Evolutionary conservation across 2,329 filamentous ascomycete genomes (phyloP), one percentile per base, ranked within the genome.

Genomic region (Fusarium albosuccineum): DNA sequence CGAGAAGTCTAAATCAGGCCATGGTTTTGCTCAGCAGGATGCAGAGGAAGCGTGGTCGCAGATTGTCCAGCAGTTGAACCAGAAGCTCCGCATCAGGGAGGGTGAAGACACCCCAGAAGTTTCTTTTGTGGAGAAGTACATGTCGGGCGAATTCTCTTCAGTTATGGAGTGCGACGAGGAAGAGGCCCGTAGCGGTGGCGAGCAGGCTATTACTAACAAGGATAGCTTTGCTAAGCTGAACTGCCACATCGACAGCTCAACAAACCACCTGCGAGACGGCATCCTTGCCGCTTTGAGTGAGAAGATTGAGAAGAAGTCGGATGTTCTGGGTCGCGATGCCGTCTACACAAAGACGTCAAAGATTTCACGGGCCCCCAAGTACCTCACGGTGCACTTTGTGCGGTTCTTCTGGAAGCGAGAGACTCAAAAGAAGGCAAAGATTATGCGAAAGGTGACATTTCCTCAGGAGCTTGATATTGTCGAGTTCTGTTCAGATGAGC

Each of bases 41-140:
- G 96, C 96, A 1, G 96, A 99, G 79, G 96, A 99, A 79, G 96
- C 95, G 46, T 99, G 95, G 94, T 96, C 95, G 17, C 95, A 98
- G 77, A 97, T 99, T 64, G 82, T 99, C 6, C 89, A 91, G 44
- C 92, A 95, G 74, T 82, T 99, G 37, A 89, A 91, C 65, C 87
- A 92, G 73, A 95, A 92, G 76, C 82, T 98, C 51, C 90, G 89
- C 75, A 80, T 92, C 67, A 89, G 87, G 72, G 85, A 86, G 9
- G 76, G 76, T 1, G 78, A 82, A 17, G 80, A 80, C 16, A 79
- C 82, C 3, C 76, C 82, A 3, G 85, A 89, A 3, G 77, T 83
- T 1, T 92, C 92, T 0, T 97, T 97, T 76, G 87, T 99, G 65
- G 93, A 97, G 76, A 93, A 91, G 77, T 98, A 95, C 82, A 90